These are phyloP conservation scores for Leavenworthia alabamica DNA, from an alignment of 345 rosid species.

Conservation along the genomic window DNA sequence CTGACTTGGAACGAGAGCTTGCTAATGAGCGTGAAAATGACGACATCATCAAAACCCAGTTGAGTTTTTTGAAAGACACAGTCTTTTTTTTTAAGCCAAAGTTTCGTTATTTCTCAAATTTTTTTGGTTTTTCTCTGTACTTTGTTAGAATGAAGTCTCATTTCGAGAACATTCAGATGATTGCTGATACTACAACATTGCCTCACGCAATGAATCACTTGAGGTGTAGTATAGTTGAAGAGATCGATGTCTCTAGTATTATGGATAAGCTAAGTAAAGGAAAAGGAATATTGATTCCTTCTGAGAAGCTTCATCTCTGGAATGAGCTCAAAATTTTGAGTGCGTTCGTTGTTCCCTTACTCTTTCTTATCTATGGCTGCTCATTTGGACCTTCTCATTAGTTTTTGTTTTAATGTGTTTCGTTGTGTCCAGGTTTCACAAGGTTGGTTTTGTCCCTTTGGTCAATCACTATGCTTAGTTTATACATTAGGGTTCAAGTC, in stretches of 20 bases:
- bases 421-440: constrained; percentile 65
- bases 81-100: neutral
- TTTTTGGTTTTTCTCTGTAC: no score
- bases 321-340: constrained; percentile 74
- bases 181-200: constrained; percentile 71
- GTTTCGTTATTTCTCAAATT: neutral
- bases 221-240: constrained; percentile 54
- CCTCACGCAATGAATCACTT: constrained; percentile 75
- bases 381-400: constrained; percentile 7
- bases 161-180: constrained; percentile 79
- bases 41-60: constrained; percentile 85
- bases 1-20: constrained; percentile 60
- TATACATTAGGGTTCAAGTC: constrained; percentile 91
- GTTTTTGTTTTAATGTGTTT: neutral
- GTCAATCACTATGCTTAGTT: constrained; percentile 76
- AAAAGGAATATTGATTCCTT: constrained; percentile 56
- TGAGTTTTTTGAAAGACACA: constrained; percentile 33
- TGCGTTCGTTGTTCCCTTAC: constrained; percentile 31
- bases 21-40: constrained; percentile 52
- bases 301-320: constrained; percentile 90
- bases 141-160: constrained; percentile 72
- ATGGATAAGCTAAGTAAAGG: constrained; percentile 71
- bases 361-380: neutral
- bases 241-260: constrained; percentile 60
- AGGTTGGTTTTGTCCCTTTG: constrained; percentile 73